phyloP scores from a whole-genome alignment of 2,329 filamentous ascomycete genomes.

The Fusarium sp. region DNA sequence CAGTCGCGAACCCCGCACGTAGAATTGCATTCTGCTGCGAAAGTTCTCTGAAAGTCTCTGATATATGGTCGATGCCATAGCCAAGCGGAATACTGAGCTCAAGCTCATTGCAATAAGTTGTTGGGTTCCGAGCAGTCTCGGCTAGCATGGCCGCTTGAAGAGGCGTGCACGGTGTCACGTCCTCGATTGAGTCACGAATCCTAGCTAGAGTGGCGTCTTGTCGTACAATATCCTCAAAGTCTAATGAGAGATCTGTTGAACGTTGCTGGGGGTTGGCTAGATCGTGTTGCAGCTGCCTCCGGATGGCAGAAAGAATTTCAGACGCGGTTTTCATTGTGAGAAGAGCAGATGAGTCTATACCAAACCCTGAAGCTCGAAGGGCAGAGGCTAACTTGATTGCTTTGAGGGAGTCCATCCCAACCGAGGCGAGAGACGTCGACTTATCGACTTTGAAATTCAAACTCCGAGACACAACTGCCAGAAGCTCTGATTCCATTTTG shows the following conservation, averaged over 20 bases:
- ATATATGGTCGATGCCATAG: conserved; percentile 55
- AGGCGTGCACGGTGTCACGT: conserved; percentile 73
- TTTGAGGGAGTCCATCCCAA: conserved; percentile 73
- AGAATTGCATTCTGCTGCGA: conserved; percentile 72
- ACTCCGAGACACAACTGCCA: conserved; percentile 54
- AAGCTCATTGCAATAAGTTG: conserved; percentile 83
- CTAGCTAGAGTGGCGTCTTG: conserved; percentile 24
- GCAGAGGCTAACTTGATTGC: conserved; percentile 67
- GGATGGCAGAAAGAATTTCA: conserved; percentile 43
- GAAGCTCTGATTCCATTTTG: conserved; percentile 49
- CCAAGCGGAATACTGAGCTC: conserved; percentile 67
- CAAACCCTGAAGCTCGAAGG: conserved; percentile 68
- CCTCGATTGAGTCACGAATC: conserved; percentile 49
- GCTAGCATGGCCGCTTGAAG: conserved; percentile 84
- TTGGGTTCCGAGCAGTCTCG: conserved; percentile 71
- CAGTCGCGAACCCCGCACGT: conserved; percentile 77
- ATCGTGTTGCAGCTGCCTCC: conserved; percentile 3
- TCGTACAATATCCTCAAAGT: conserved; percentile 33
- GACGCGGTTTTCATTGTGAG: conserved; percentile 64
- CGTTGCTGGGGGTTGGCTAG: background rate
- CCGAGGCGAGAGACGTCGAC: conserved; percentile 59
- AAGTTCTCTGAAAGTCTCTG: conserved; percentile 62
- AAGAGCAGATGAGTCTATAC: conserved; percentile 69
- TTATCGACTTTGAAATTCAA: conserved; percentile 54
- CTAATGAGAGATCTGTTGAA: conserved; percentile 27